Base-by-base conservation (phyloP, 345 rosid genomes). In the Ricinus communis region DNA sequence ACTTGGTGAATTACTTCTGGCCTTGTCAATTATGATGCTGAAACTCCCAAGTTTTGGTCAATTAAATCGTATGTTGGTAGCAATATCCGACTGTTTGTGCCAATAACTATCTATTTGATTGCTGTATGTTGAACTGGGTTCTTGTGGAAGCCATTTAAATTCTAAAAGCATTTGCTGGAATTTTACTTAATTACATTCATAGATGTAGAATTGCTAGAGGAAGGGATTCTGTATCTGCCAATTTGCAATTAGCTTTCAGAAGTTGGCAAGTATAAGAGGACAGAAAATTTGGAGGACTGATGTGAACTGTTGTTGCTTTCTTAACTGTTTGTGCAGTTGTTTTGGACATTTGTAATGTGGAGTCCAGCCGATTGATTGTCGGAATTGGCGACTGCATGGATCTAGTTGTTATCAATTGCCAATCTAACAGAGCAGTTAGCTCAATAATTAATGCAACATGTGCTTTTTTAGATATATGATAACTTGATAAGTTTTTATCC, bases 401-500 rank as follows among this genome's bases (percentile, higher is more conserved):
- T 46, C 15, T 27, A 46, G 1, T 45, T 65, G 56, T 65, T 7
- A 28, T 47, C 22, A 49, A 47, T 31, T 33, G 16, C 18, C 56
- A 49, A 18, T 8, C 25, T 56, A 28, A 62, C 1, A 57, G 69
- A 38, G 65, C 45, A 43, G 64, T 70, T 50, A 49, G 63, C 71
- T 33, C 62, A 71, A 65, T 70, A 55, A 71, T 84, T 69, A 66
- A 62, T 63, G 62, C 40, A 68, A 71, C 28, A 59, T 33, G 31
- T 70, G 31, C 75, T 77, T 71, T 73, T 45, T 22, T 31, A 14
- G 19, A 10, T 56, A 52, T 41, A 5, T 67, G 41, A 27, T 36
- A 24, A 25, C 5, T 46, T 70, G 77, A 74, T 59, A 30, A 61
- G 55, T 51, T 71, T n/a, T 74, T 71, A 73, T 76, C 79, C 59